Evolutionary conservation across 345 rosid species (phyloP).

Genomic region (Eucalyptus erythrocorys): DNA sequence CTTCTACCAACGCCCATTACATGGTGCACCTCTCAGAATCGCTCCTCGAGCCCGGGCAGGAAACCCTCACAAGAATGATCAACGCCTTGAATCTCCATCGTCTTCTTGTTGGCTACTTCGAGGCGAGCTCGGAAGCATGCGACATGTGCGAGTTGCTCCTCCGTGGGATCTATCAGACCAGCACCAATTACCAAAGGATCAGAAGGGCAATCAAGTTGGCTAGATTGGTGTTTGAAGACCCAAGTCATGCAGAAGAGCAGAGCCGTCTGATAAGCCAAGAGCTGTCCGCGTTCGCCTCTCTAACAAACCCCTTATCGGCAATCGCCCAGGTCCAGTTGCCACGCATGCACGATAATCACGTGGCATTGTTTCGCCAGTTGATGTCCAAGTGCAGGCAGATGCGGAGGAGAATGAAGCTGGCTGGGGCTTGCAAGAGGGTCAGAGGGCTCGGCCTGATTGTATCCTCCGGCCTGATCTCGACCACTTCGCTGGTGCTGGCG

Average conservation of each 20-base stretch:
- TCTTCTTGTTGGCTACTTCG: slow-evolving; percentile 43
- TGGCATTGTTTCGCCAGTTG: slow-evolving; percentile 26
- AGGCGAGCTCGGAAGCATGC: slow-evolving; percentile 45
- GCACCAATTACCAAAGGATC: slow-evolving; percentile 31
- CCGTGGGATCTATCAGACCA: slow-evolving; percentile 38
- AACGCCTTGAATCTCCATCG: slow-evolving; percentile 19
- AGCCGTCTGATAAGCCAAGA: slow-evolving; percentile 21
- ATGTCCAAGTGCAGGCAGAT: slow-evolving; percentile 32
- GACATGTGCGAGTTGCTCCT: slow-evolving; percentile 59
- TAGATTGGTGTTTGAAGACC: slow-evolving; percentile 5
- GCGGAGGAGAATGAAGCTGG: slow-evolving; percentile 25
- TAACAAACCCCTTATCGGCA: slow-evolving; percentile 43
- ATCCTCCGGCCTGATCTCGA: slow-evolving; percentile 32
- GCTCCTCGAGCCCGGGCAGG: slow-evolving; percentile 53
- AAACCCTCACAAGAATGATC: slow-evolving; percentile 22
- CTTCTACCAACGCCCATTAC: background rate
- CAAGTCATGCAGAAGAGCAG: background rate
- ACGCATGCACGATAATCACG: slow-evolving; percentile 28
- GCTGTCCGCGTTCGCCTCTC: slow-evolving; percentile 32
- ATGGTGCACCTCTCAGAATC: slow-evolving; percentile 39
- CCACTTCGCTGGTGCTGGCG: slow-evolving; percentile 35
- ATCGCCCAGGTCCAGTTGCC: slow-evolving; percentile 15
- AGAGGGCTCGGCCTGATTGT: slow-evolving; percentile 35
- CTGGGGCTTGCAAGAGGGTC: slow-evolving; percentile 20
- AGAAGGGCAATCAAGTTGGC: slow-evolving; percentile 35